Evolutionary conservation across 2,329 filamentous ascomycete genomes (phyloP).

Genomic region (Botrytis fragariae): DNA sequence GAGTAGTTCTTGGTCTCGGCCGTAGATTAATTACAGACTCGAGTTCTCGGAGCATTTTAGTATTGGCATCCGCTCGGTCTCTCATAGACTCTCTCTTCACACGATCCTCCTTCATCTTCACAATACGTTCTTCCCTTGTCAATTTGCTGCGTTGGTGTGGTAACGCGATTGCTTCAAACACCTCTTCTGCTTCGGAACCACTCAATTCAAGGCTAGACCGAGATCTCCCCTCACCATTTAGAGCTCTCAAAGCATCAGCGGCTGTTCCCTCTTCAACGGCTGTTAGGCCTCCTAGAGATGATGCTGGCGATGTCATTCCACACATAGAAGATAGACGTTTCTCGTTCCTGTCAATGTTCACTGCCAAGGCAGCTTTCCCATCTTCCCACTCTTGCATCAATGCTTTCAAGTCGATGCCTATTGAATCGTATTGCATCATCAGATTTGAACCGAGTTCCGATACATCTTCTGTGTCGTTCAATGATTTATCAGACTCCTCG

Average conservation of each 20-base stretch:
- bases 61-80: constrained; percentile 76
- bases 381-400: constrained; percentile 83
- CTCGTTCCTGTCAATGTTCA: constrained; percentile 78
- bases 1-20: constrained; percentile 39
- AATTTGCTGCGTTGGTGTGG: constrained; percentile 68
- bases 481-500: constrained; percentile 78
- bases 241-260: constrained; percentile 69
- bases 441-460: constrained; percentile 75
- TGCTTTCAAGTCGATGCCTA: constrained; percentile 80
- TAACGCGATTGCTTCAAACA: constrained; percentile 88
- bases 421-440: constrained; percentile 89
- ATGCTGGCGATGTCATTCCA: constrained; percentile 53
- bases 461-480: constrained; percentile 71
- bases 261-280: constrained; percentile 59
- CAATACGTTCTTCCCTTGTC: constrained; percentile 82
- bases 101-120: constrained; percentile 84
- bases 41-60: constrained; percentile 87
- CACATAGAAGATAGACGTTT: constrained; percentile 64
- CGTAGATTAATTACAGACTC: constrained; percentile 78
- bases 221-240: constrained; percentile 67
- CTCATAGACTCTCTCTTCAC: constrained; percentile 67
- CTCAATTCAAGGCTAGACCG: constrained; percentile 52
- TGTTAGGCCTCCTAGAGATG: constrained; percentile 66
- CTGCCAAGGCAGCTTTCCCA: constrained; percentile 77
- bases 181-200: constrained; percentile 65